phyloP scores from a whole-genome alignment of 257 asterid species.

The Plantago ovata region DNA sequence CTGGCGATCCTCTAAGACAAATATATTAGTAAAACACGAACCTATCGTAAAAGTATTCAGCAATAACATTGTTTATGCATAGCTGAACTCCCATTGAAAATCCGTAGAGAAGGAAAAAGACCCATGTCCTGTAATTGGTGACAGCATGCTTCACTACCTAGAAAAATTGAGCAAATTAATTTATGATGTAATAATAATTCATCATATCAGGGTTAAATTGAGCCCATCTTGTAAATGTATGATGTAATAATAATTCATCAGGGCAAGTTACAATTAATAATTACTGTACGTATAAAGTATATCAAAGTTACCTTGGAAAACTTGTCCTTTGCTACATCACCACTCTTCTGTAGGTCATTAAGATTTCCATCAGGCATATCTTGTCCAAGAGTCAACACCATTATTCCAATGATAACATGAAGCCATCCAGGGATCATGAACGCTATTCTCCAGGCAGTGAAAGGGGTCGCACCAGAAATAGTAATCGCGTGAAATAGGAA shows the following conservation, averaged over 20 bases:
- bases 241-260: background rate
- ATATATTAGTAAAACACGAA: background rate
- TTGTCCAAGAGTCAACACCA: conserved; percentile 12
- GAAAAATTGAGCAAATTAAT: background rate
- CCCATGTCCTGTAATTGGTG: conserved; percentile 8
- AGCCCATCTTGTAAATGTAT: no score
- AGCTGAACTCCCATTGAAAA: conserved; percentile 11
- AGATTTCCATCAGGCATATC: conserved; percentile 8
- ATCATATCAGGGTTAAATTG: no score
- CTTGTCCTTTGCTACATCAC: conserved; percentile 10
- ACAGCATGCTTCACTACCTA: conserved; percentile 10
- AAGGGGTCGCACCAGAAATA: conserved; percentile 3
- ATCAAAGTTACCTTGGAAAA: background rate
- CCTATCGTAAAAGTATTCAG: background rate
- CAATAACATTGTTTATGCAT: conserved; percentile 11
- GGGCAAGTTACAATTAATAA: no score
- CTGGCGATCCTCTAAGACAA: no score
- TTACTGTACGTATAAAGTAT: background rate
- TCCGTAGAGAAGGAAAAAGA: conserved; percentile 3
- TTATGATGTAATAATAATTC: no score
- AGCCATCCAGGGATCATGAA: conserved; percentile 9
- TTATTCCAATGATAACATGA: conserved; percentile 3
- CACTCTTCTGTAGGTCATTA: conserved; percentile 3
- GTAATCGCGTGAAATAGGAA: conserved; percentile 4
- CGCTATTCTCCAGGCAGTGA: conserved; percentile 13